Evolutionary conservation across 257 asterid species (phyloP).

Genomic region (Anisodus tanguticus): DNA sequence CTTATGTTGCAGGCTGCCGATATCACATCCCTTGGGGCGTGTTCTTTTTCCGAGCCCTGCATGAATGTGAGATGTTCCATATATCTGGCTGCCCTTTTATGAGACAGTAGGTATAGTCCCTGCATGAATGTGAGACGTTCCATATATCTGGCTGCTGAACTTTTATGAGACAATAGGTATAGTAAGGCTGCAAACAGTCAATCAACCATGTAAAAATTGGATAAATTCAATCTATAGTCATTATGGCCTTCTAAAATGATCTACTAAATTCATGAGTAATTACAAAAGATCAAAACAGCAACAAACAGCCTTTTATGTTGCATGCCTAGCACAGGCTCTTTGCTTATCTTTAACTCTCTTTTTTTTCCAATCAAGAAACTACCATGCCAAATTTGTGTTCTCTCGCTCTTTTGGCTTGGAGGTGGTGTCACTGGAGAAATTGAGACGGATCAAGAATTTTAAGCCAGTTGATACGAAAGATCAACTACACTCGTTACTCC

Average conservation of each 20-base stretch:
- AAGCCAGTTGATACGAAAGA: neutral
- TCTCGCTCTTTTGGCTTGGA: neutral
- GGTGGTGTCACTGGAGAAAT: too few species aligned
- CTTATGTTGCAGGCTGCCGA: neutral
- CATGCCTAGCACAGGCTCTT: neutral
- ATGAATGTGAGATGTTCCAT: neutral
- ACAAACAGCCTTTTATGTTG: neutral
- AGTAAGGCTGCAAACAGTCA: too few species aligned
- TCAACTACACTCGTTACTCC: neutral
- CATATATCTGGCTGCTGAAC: neutral
- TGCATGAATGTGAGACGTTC: neutral
- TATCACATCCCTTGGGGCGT: neutral
- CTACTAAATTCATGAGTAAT: neutral
- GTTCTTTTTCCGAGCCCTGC: neutral
- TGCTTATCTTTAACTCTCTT: neutral
- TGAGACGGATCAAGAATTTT: neutral
- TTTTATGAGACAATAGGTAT: neutral
- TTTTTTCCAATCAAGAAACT: too few species aligned
- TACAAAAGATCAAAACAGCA: neutral
- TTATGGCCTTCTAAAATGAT: neutral
- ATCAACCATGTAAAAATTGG: neutral
- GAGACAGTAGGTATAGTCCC: neutral
- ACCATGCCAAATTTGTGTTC: neutral
- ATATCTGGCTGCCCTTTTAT: neutral
- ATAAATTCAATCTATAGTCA: neutral